phyloP scores from a whole-genome alignment of 2,329 filamentous ascomycete species.

The Huntiella bhutanensis region DNA sequence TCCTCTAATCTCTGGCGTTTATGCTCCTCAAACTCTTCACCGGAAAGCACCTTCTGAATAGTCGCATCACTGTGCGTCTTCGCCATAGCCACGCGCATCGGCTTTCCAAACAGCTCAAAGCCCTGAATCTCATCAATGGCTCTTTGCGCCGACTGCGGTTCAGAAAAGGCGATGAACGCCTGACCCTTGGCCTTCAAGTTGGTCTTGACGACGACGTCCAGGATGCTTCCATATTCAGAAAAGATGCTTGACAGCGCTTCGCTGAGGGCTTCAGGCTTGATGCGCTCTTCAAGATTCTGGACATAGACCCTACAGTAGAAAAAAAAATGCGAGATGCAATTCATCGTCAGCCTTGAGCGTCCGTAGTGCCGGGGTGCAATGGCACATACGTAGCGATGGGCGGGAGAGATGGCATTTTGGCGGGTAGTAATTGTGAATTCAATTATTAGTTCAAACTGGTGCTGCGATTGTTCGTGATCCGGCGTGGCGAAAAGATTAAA shows the following conservation, averaged over 20 bases:
- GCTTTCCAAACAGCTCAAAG: slow-evolving; percentile 83
- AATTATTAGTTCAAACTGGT: no score
- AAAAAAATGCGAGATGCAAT: neutral
- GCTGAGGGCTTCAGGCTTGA: slow-evolving; percentile 62
- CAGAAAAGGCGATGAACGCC: slow-evolving; percentile 84
- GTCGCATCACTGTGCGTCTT: slow-evolving; percentile 74
- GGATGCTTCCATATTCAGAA: slow-evolving; percentile 66
- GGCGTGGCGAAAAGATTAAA: no score
- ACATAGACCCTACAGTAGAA: slow-evolving; percentile 38
- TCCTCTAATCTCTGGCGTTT: slow-evolving; percentile 70
- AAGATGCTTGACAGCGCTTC: slow-evolving; percentile 61
- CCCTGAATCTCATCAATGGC: slow-evolving; percentile 82
- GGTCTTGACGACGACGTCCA: slow-evolving; percentile 74
- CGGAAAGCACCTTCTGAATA: slow-evolving; percentile 51
- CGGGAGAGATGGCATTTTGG: slow-evolving; percentile 22
- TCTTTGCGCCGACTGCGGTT: slow-evolving; percentile 53
- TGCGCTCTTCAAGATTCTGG: slow-evolving; percentile 79
- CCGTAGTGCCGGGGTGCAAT: slow-evolving; percentile 49
- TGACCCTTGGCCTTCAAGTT: slow-evolving; percentile 88
- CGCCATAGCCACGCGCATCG: slow-evolving; percentile 69
- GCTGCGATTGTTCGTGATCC: no score
- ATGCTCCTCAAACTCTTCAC: slow-evolving; percentile 72
- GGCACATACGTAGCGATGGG: slow-evolving; percentile 53
- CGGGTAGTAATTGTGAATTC: neutral
- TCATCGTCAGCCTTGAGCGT: slow-evolving; percentile 19